Evolutionary conservation across 352 stramenopile species (phyloP), one percentile per base, ranked within the genome.

Genomic region (Globisporangium echinulatum): DNA sequence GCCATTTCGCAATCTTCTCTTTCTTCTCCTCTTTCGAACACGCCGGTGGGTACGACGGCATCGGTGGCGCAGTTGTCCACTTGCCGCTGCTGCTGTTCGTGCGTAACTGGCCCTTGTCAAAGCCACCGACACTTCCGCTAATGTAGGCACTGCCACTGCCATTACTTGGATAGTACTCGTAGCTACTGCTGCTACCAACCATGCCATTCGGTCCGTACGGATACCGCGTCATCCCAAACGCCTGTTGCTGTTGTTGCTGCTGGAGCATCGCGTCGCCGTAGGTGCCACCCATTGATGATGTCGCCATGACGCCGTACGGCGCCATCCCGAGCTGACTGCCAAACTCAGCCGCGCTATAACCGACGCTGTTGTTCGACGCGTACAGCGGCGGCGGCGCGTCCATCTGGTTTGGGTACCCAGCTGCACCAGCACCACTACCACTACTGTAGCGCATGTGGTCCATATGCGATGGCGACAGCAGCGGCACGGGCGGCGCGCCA

Each of bases 1-100:
- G 68, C 83, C 83, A 92, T 56, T 80, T 81, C 5, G 79, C 77
- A 52, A 92, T 90, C 64, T 90, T 90, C 67, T 89, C 81, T 55
- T 87, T 90, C 68, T 91, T 92, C 59, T 92, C 83, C 61, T 92
- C 81, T 52, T 84, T 85, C 0, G 83, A 92, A 54, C 81, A 92
- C 46, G 82, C 71, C 10, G 79, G 79, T 19, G 81, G 81, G 50
- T 88, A 91, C 59, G 81, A 87, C 36, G 79, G 81, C 81, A 89
- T 89, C 2, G 81, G 79, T 15, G 81, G 79, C 14, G 75, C 70
- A 8, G 74, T 79, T 15, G 77, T 85, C 81, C 81, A 91, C 54
- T 91, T 91, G 25, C 77, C 77, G 1, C 77, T 70, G 39, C 71
- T 68, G 43, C 77, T 25, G 25, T 25, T 25, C 25, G 25, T 25